These are phyloP conservation scores for Sporothrix pallida DNA, from an alignment of 2,329 filamentous ascomycete genomes.

Conservation along the genomic window DNA sequence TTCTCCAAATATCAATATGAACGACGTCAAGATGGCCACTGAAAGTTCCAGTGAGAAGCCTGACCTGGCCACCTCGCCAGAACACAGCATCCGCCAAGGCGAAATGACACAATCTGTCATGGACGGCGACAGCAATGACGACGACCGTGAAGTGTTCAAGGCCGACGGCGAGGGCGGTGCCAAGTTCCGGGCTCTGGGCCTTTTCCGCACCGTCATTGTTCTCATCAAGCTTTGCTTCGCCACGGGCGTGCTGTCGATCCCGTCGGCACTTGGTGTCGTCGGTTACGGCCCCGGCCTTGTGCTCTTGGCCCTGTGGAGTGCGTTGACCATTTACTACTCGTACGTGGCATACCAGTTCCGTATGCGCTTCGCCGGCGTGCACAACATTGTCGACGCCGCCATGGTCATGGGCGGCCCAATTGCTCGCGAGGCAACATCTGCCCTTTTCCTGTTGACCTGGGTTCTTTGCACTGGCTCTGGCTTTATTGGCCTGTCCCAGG, in stretches of 20 bases:
- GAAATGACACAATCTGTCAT: neutral
- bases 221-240: conserved; percentile 54
- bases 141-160: conserved; percentile 39
- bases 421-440: conserved; percentile 53
- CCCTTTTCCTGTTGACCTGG: conserved; percentile 30
- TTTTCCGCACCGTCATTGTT: conserved; percentile 53
- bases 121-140: conserved; percentile 13
- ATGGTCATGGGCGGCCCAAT: conserved; percentile 59
- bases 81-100: conserved; percentile 24
- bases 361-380: conserved; percentile 48
- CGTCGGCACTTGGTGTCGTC: conserved; percentile 74
- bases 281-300: conserved; percentile 50
- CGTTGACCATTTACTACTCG: conserved; percentile 70
- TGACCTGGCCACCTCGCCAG: neutral
- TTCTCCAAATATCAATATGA: neutral
- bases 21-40: conserved; percentile 21
- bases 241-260: conserved; percentile 64
- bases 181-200: conserved; percentile 55
- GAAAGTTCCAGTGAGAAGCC: conserved; percentile 25
- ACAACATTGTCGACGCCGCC: conserved; percentile 61
- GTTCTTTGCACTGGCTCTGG: conserved; percentile 30
- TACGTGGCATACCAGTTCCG: conserved; percentile 51
- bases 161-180: conserved; percentile 9
- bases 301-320: conserved; percentile 69
- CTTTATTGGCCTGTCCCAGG: conserved; percentile 43